Base-by-base conservation (phyloP, 257 asterid species). In the Solanum infundibuliforme region DNA sequence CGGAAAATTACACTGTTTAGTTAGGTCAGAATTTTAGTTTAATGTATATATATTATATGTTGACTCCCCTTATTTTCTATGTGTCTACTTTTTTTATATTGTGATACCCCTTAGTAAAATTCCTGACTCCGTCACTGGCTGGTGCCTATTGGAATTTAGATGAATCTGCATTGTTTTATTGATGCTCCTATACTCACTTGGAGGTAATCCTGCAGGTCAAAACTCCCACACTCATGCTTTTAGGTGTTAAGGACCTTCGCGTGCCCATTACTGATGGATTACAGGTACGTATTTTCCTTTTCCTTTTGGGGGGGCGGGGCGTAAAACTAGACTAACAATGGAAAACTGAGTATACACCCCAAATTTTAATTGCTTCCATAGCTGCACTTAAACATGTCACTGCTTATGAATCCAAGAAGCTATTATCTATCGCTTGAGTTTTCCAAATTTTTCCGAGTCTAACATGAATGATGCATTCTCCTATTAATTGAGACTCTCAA, bases 201-300 rank as follows among this genome's bases (percentile, higher is more conserved):
- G 85, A 29, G 41, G 29, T 81, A 7, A 39, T 83, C 77, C 88
- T 90, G 89, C 95, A 97, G 99, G 99, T 94, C 75, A 95, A 93
- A 93, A 92, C 99, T 83, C 99, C 99, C 9, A 92, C 93, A 12
- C 92, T 97, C 43, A 73, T 97, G 87, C 96, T 97, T 48, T 93
- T 96, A 62, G 99, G 99, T 25, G 95, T 96, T 10, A 91, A 92
- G 91, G 99, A 97, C 89, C 98, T 95, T 41, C 99, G 99, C 0
- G 99, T 97, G 12, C 99, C 99, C 3, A 87, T 94, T 86, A 91
- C 94, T 75, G 94, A 90, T 36, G 99, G 99, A 83, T 86, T 97
- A 86, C 99, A 97, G 88, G 99, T 96, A 92, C 90, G 93, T 68
- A 8, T 11, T 29, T 23, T 7, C 20, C 75, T 82, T 31, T 48